Conservation (phyloP, 2,329 filamentous ascomycete species). For the Sarocladium brachiariae region DNA sequence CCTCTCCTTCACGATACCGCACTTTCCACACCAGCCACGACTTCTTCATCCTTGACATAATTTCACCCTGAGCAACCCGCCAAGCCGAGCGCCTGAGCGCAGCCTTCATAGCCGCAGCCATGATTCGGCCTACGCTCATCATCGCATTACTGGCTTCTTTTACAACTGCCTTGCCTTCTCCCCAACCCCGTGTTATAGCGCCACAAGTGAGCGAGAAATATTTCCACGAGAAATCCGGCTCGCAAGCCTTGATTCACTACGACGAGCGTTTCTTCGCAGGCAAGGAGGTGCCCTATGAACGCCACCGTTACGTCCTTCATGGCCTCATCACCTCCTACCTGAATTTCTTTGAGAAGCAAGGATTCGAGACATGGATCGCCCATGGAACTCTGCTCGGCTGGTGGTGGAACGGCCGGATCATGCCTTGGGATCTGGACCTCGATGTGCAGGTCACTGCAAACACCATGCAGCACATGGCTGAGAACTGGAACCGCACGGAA, state of each 20-base stretch:
- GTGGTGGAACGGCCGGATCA: constrained; percentile 78
- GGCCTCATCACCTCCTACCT: constrained; percentile 72
- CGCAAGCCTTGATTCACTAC: constrained; percentile 62
- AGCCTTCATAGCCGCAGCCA: background rate
- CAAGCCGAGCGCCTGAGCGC: background rate
- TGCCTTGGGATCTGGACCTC: constrained; percentile 81
- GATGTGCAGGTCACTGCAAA: constrained; percentile 69
- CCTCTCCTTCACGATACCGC: too few relatives aligned
- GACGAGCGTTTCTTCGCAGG: constrained; percentile 61
- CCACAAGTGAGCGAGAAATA: constrained; percentile 42
- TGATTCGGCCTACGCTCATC: constrained; percentile 8
- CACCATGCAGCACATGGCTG: constrained; percentile 59
- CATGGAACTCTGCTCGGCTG: constrained; percentile 79
- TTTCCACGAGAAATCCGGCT: constrained; percentile 58
- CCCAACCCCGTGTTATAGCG: constrained; percentile 6
- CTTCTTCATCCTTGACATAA: background rate
- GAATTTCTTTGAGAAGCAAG: constrained; percentile 51
- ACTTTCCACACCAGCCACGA: background rate
- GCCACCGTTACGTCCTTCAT: constrained; percentile 58
- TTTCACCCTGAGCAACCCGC: background rate
- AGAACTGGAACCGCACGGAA: constrained; percentile 61
- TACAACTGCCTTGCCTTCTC: constrained; percentile 3
- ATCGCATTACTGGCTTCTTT: constrained; percentile 17
- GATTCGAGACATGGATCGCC: constrained; percentile 77
- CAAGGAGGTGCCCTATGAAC: constrained; percentile 54